A percentile compares a stretch with the other conserved stretches of the same genome.
These are phyloP conservation scores for Vitis hybrid DNA, from an alignment of 177 flowering plant genomes.

Conservation along the genomic window DNA sequence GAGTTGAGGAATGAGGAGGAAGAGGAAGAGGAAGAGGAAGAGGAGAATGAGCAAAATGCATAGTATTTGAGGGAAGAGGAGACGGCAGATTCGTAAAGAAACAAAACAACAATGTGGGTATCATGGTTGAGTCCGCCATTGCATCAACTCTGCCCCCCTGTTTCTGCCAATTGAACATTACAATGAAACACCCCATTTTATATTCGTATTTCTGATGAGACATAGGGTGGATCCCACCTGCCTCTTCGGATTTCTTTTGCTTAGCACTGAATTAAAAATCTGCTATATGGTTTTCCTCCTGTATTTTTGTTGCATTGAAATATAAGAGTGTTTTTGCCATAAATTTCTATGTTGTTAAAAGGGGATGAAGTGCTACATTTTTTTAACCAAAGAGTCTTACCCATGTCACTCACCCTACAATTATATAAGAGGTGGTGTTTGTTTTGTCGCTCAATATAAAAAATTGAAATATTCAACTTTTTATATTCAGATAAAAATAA, in stretches of 20 bases:
- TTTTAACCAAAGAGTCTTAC: no score
- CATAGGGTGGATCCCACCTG: neutral
- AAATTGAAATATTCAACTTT: no score
- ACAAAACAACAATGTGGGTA: neutral
- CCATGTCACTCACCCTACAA: no score
- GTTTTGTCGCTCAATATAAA: no score
- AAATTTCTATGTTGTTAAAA: no score
- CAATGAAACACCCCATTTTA: neutral
- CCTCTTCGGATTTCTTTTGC: neutral
- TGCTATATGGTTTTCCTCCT: neutral
- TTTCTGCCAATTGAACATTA: neutral
- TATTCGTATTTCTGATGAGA: neutral
- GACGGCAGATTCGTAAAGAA: neutral
- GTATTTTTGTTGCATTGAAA: neutral
- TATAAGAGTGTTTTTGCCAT: neutral
- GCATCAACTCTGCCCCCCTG: neutral
- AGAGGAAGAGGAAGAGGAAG: neutral
- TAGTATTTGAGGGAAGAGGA: neutral
- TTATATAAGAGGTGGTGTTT: no score
- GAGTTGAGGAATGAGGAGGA: neutral
- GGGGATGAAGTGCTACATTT: no score
- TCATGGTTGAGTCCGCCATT: conserved; percentile 9
- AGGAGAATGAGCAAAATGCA: neutral
- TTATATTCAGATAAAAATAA: no score
- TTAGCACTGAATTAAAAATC: neutral